Evolutionary conservation across 495 filamentous ascomycete genomes (phyloP).

Genomic region (Penicillium soppii): DNA sequence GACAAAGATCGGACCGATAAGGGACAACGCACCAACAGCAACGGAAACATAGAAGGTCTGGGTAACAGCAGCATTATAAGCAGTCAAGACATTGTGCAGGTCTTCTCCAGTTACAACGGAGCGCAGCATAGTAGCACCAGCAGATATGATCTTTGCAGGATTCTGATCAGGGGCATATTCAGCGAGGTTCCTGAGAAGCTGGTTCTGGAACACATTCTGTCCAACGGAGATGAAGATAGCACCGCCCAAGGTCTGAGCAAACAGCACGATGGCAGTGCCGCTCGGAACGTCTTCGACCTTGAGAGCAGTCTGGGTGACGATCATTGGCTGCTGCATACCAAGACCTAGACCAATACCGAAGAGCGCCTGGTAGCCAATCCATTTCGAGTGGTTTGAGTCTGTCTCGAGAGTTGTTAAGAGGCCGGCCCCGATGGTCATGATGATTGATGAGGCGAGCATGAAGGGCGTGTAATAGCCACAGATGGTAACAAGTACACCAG

Average conservation of each 20-base stretch:
- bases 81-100: constrained; percentile 56
- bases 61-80: constrained; percentile 71
- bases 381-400: constrained; percentile 51
- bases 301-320: constrained; percentile 69
- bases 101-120: constrained; percentile 39
- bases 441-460: constrained; percentile 58
- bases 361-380: constrained; percentile 80
- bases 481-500: constrained; percentile 59
- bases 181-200: constrained; percentile 57
- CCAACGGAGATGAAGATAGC: constrained; percentile 73
- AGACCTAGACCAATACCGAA: constrained; percentile 68
- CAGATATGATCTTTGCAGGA: constrained; percentile 46
- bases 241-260: constrained; percentile 70
- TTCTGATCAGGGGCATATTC: constrained; percentile 51
- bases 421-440: constrained; percentile 67
- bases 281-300: constrained; percentile 60
- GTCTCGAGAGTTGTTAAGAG: constrained; percentile 63
- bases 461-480: constrained; percentile 78
- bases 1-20: constrained; percentile 59
- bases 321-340: constrained; percentile 66
- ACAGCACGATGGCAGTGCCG: constrained; percentile 66
- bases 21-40: constrained; percentile 58
- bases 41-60: constrained; percentile 68
- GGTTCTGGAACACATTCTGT: constrained; percentile 77
- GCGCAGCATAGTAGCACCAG: constrained; percentile 69